A percentile compares a stretch with the other conserved stretches of the same genome.
phyloP scores from a whole-genome alignment of 495 filamentous ascomycete genomes.

The Melanomma pulvis-pyrius region DNA sequence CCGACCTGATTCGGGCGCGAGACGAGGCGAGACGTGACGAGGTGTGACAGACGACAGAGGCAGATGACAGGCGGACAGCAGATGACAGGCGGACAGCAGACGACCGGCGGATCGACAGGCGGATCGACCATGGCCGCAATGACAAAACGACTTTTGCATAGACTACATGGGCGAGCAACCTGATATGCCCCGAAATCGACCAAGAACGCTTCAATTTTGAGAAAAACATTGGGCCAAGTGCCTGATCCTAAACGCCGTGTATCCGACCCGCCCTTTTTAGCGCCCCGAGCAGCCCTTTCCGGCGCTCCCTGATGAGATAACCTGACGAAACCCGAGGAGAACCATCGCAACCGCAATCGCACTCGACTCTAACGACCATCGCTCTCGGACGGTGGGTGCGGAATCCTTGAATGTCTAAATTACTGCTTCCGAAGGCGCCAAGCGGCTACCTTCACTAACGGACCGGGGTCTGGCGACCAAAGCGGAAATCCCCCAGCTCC shows the following conservation, averaged over 20 bases:
- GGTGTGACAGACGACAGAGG: too few species aligned
- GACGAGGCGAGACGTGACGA: too few species aligned
- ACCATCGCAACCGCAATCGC: background rate
- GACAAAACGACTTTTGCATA: constrained; percentile 34
- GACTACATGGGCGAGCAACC: constrained; percentile 29
- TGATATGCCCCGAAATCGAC: constrained; percentile 11
- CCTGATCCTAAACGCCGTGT: constrained; percentile 22
- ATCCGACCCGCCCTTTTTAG: constrained; percentile 21
- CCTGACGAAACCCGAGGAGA: background rate
- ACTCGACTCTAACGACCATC: constrained; percentile 7
- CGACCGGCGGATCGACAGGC: background rate
- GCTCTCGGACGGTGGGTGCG: constrained; percentile 1
- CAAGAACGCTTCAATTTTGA: constrained; percentile 33
- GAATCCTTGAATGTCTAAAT: constrained; percentile 30
- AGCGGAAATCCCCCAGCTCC: background rate
- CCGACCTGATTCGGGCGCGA: background rate
- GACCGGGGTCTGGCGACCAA: constrained; percentile 14
- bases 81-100: background rate
- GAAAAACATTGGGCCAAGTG: constrained; percentile 1
- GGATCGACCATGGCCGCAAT: background rate
- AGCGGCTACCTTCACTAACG: constrained; percentile 6
- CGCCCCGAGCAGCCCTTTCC: constrained; percentile 11
- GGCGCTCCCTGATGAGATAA: constrained; percentile 1
- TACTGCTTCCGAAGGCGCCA: constrained; percentile 28
- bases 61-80: background rate